Percentiles rank a stretch among this genome's conserved stretches.
phyloP scores from a whole-genome alignment of 2,329 filamentous ascomycete species.

The Claviceps purpurea region DNA sequence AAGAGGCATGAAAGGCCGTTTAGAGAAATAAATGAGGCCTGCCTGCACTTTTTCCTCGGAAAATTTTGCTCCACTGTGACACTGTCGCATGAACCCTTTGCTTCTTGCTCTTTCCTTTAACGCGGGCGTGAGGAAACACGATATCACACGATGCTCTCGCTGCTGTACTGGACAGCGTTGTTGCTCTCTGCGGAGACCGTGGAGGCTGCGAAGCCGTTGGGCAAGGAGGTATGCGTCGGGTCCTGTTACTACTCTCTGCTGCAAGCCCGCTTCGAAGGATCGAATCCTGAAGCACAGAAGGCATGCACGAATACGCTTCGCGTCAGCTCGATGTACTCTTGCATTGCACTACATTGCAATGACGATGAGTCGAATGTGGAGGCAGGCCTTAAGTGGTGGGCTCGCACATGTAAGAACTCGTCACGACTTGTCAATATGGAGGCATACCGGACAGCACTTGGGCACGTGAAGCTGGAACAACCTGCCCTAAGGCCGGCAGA shows the following conservation, averaged over 20 bases:
- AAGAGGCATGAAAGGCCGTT: too few species aligned
- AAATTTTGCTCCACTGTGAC: neutral
- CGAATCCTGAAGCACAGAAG: conserved; percentile 6
- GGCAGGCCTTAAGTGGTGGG: conserved; percentile 10
- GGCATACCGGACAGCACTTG: conserved; percentile 5
- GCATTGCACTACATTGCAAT: conserved; percentile 7
- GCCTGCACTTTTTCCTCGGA: neutral
- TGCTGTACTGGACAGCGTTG: neutral
- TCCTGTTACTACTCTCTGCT: conserved; percentile 11
- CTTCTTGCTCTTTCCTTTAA: neutral
- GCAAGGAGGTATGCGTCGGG: conserved; percentile 9
- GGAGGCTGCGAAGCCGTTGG: conserved; percentile 10
- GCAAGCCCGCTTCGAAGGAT: conserved; percentile 7
- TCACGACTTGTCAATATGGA: conserved; percentile 7
- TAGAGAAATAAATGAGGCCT: neutral
- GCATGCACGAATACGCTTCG: conserved; percentile 10
- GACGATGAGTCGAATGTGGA: conserved; percentile 5
- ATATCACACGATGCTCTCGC: neutral
- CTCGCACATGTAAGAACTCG: conserved; percentile 9
- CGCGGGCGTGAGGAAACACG: neutral
- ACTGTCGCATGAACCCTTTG: neutral
- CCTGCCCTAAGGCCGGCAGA: neutral
- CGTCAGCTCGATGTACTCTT: conserved; percentile 10
- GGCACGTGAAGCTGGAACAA: neutral
- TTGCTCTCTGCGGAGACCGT: neutral